These are phyloP conservation scores for Coccomyxa sp. DNA, from an alignment of 139 green algal species.

Conservation along the genomic window DNA sequence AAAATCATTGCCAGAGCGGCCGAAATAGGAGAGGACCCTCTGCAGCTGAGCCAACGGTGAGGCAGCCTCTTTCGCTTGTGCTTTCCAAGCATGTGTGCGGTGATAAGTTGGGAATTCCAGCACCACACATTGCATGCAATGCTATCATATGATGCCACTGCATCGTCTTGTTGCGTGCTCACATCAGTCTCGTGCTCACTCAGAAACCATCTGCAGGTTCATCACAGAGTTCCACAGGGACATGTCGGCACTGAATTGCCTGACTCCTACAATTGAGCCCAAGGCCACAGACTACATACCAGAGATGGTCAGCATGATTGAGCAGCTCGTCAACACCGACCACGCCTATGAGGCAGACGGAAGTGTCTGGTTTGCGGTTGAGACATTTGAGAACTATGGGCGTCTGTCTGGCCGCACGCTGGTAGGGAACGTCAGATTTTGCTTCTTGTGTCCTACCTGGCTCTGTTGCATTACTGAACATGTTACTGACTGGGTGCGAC, in stretches of 20 bases:
- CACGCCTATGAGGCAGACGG: constrained; percentile 83
- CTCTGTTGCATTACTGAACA: too few relatives aligned
- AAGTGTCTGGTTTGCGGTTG: constrained; percentile 95
- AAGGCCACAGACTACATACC: constrained; percentile 74
- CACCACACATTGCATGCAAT: constrained; percentile 2
- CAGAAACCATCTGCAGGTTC: constrained; percentile 44
- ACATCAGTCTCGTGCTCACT: not conserved
- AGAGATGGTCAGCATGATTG: constrained; percentile 84
- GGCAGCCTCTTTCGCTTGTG: not conserved
- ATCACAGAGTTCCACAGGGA: constrained; percentile 92
- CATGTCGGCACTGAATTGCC: constrained; percentile 81
- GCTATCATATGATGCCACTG: too few relatives aligned
- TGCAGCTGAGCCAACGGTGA: constrained; percentile 41
- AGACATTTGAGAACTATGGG: constrained; percentile 79
- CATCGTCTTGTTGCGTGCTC: too few relatives aligned
- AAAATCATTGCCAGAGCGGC: constrained; percentile 93
- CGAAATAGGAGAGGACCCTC: constrained; percentile 63
- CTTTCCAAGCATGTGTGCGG: not conserved
- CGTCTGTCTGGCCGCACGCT: constrained; percentile 73
- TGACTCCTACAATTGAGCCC: constrained; percentile 83
- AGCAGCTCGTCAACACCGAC: constrained; percentile 80
- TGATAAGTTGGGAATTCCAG: not conserved
- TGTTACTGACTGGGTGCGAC: too few relatives aligned
- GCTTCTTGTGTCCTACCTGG: too few relatives aligned
- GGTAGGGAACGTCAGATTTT: constrained; percentile 22